Conservation (phyloP, 495 filamentous ascomycete species). For the Podospora tetraspora region DNA sequence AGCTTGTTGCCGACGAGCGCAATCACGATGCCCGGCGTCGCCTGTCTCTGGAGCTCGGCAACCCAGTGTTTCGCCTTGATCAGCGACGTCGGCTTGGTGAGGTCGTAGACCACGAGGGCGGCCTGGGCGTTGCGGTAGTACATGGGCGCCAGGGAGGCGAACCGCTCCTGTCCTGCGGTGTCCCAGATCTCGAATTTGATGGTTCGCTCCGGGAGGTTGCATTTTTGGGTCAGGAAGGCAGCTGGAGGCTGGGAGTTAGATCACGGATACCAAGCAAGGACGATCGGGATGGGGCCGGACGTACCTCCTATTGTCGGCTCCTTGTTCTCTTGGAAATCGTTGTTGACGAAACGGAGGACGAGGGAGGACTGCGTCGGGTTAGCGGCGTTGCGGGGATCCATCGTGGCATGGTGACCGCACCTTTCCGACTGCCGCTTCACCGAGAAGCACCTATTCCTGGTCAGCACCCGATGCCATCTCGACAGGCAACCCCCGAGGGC, state of each 20-base stretch:
- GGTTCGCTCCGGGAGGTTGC: slow-evolving; percentile 86
- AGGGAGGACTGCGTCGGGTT: slow-evolving; percentile 71
- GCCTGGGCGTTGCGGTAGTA: slow-evolving; percentile 99
- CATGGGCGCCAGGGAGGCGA: slow-evolving; percentile 95
- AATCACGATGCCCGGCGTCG: slow-evolving; percentile 96
- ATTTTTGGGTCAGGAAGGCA: slow-evolving; percentile 98
- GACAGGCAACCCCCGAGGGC: neutral
- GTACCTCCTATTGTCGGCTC: slow-evolving; percentile 98
- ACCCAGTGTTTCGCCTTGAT: slow-evolving; percentile 99
- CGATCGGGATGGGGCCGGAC: slow-evolving; percentile 19
- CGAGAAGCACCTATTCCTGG: slow-evolving; percentile 58
- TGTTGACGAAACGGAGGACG: slow-evolving; percentile 97
- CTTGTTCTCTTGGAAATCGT: slow-evolving; percentile 99
- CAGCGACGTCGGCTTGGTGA: slow-evolving; percentile 93
- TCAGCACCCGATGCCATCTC: neutral
- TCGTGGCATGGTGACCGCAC: slow-evolving; percentile 43
- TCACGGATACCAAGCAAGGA: neutral
- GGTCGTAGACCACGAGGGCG: slow-evolving; percentile 97
- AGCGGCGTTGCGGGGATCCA: slow-evolving; percentile 2
- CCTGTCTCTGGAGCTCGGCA: slow-evolving; percentile 93
- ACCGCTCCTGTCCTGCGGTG: slow-evolving; percentile 96
- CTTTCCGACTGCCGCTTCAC: slow-evolving; percentile 97
- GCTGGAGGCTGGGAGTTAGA: slow-evolving; percentile 46
- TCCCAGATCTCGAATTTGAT: slow-evolving; percentile 99
- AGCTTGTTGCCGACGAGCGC: slow-evolving; percentile 97